phyloP scores from a whole-genome alignment of 1,284 basidiomycete species.

The Coniophora puteana region DNA sequence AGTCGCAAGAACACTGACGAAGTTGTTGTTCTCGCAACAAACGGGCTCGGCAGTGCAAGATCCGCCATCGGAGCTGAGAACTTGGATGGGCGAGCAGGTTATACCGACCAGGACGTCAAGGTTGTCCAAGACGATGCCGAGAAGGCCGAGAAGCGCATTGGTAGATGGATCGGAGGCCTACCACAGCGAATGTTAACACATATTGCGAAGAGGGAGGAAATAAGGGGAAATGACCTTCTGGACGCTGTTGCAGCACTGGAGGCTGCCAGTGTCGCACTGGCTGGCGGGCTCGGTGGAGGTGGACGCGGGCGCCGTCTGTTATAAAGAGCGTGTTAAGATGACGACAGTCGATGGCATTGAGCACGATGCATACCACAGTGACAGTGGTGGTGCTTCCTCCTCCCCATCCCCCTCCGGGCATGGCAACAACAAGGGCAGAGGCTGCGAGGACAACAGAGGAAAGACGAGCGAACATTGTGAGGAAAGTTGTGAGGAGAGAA shows the following conservation, averaged over 20 bases:
- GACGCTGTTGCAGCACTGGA: slow-evolving; percentile 7
- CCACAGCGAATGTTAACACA: background rate
- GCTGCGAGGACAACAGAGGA: background rate
- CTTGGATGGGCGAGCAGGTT: background rate
- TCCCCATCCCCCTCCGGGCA: background rate
- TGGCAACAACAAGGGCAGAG: background rate
- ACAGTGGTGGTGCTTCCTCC: background rate
- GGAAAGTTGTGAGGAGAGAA: too few relatives aligned
- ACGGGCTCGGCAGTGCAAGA: slow-evolving; percentile 1
- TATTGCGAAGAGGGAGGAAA: background rate
- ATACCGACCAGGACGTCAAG: background rate
- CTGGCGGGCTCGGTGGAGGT: slow-evolving; percentile 5
- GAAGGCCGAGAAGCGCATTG: background rate
- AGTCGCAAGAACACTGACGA: background rate
- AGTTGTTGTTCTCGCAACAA: slow-evolving; percentile 3
- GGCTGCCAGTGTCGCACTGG: slow-evolving; percentile 1
- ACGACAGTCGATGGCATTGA: too few relatives aligned
- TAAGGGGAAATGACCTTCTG: background rate
- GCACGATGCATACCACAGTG: background rate
- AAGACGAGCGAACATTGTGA: slow-evolving; percentile 1
- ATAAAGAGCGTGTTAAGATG: background rate
- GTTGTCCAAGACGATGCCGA: background rate
- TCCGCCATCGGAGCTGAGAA: background rate
- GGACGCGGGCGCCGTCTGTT: background rate
- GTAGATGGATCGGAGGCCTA: background rate